These are phyloP conservation scores for Scedosporium boydii DNA, from an alignment of 2,329 filamentous ascomycete genomes.

Conservation along the genomic window DNA sequence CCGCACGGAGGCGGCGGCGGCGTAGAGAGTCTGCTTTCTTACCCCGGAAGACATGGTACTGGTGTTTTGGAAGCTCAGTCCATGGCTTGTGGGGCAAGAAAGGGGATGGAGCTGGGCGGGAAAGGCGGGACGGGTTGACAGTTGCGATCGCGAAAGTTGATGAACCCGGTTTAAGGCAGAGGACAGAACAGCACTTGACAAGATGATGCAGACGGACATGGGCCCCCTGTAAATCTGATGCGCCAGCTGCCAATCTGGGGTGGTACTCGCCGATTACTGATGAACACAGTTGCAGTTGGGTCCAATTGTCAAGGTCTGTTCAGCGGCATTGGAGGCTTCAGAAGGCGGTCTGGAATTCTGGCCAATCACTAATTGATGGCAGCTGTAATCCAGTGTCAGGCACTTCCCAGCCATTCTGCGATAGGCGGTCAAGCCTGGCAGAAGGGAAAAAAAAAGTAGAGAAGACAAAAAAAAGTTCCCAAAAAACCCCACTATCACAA, in stretches of 20 bases:
- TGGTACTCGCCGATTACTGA: neutral
- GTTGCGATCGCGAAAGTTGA: neutral
- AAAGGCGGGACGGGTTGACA: neutral
- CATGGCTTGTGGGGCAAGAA: neutral
- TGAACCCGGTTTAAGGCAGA: neutral
- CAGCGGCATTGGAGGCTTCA: neutral
- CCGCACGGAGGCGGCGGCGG: constrained; percentile 66
- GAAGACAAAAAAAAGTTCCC: constrained; percentile 20
- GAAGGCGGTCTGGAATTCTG: neutral
- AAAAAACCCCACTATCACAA: constrained; percentile 3
- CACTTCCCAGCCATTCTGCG: neutral
- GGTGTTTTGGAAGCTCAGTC: neutral
- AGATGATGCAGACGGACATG: neutral
- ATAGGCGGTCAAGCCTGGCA: constrained; percentile 10
- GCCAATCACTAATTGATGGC: neutral
- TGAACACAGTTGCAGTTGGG: too few relatives aligned
- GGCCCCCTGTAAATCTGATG: neutral
- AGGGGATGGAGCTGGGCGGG: neutral
- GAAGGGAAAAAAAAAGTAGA: constrained; percentile 12
- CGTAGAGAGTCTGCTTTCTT: constrained; percentile 45
- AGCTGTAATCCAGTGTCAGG: neutral
- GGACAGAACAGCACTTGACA: neutral
- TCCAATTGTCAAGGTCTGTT: neutral
- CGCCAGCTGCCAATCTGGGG: neutral
- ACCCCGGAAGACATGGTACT: constrained; percentile 4